Conservation (phyloP, 768 basidiomycete genomes). For the Imleria badia region DNA sequence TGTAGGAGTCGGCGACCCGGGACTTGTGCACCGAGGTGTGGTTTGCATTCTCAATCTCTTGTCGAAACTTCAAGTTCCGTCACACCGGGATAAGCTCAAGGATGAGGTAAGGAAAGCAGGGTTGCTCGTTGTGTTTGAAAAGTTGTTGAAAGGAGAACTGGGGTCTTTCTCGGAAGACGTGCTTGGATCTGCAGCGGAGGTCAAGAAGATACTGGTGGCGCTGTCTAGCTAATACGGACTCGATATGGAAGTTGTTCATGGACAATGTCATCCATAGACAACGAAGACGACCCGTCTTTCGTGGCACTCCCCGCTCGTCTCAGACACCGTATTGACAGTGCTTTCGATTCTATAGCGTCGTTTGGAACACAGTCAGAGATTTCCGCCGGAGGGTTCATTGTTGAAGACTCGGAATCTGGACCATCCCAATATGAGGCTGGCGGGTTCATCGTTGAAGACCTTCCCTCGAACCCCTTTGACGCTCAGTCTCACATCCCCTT, state of each 20-base stretch:
- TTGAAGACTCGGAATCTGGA: slow-evolving; percentile 22
- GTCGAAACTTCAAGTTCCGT: slow-evolving; percentile 42
- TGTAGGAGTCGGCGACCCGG: slow-evolving; percentile 41
- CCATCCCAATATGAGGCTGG: slow-evolving; percentile 23
- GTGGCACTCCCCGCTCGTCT: slow-evolving; percentile 40
- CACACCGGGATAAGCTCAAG: slow-evolving; percentile 42
- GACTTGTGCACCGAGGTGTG: slow-evolving; percentile 75
- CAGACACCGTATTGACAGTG: slow-evolving; percentile 50
- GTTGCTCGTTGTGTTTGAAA: slow-evolving; percentile 52
- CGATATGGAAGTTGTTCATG: background rate
- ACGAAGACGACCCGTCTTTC: slow-evolving; percentile 35
- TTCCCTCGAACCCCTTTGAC: slow-evolving; percentile 8
- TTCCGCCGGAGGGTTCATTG: slow-evolving; percentile 35
- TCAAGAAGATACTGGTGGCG: slow-evolving; percentile 43
- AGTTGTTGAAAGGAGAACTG: slow-evolving; percentile 44
- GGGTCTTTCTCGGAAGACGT: slow-evolving; percentile 38
- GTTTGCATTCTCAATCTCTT: slow-evolving; percentile 71
- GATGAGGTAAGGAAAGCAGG: slow-evolving; percentile 53
- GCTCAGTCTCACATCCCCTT: slow-evolving; percentile 45
- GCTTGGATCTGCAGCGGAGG: slow-evolving; percentile 50
- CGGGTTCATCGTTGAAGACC: slow-evolving; percentile 32
- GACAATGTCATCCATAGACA: slow-evolving; percentile 14
- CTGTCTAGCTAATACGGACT: background rate
- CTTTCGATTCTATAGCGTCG: slow-evolving; percentile 40
- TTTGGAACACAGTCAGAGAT: slow-evolving; percentile 3